A percentile compares a stretch with the other conserved stretches of the same genome.
phyloP scores from a whole-genome alignment of 352 stramenopile genomes.

The Globisporangium alternatum region DNA sequence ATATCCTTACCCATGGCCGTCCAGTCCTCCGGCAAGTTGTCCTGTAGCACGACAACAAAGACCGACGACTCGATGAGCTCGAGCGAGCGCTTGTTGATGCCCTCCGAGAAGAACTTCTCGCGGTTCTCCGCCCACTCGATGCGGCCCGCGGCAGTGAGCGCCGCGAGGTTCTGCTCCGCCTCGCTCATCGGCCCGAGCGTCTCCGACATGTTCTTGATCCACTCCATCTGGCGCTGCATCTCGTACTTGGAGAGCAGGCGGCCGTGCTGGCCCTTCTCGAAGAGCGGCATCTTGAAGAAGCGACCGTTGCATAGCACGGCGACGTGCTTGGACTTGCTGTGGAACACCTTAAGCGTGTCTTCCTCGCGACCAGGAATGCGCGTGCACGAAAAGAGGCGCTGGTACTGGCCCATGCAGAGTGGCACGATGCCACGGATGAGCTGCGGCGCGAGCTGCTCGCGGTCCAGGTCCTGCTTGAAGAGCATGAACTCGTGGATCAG shows the following conservation, averaged over 20 bases:
- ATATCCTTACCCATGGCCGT: conserved; percentile 70
- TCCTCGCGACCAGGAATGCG: conserved; percentile 84
- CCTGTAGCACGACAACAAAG: conserved; percentile 76
- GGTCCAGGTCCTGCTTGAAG: conserved; percentile 86
- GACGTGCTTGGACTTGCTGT: conserved; percentile 80
- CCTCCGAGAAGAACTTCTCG: conserved; percentile 85
- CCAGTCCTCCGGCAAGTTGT: conserved; percentile 55
- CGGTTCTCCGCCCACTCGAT: conserved; percentile 89
- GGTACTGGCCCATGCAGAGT: conserved; percentile 90
- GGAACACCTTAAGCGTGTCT: conserved; percentile 78
- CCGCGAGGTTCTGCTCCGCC: conserved; percentile 59
- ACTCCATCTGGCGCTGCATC: conserved; percentile 79
- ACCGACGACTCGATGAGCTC: conserved; percentile 72
- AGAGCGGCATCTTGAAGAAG: conserved; percentile 88
- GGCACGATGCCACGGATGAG: conserved; percentile 85
- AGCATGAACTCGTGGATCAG: conserved; percentile 79
- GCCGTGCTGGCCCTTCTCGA: conserved; percentile 74
- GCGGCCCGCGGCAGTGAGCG: conserved; percentile 76
- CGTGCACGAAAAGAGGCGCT: conserved; percentile 88
- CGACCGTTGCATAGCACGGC: conserved; percentile 83
- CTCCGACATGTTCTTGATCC: conserved; percentile 53
- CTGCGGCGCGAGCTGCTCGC: conserved; percentile 76
- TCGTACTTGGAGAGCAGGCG: conserved; percentile 73
- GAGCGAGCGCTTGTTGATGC: conserved; percentile 85
- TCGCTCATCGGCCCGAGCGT: conserved; percentile 29